Base-by-base conservation (phyloP, 805 yeast species). In the Clavispora asparagi region DNA sequence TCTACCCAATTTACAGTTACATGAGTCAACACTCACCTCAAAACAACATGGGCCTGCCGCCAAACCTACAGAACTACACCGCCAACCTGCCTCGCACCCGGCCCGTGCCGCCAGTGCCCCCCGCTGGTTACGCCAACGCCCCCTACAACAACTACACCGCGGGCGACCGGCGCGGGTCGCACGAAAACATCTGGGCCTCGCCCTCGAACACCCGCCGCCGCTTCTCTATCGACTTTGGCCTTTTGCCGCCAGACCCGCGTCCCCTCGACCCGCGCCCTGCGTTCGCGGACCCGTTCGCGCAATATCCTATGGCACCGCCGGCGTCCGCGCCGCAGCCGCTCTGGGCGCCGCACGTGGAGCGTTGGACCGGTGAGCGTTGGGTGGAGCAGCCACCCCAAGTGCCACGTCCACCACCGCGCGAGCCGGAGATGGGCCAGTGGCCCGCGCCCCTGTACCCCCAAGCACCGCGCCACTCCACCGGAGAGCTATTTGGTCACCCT, bases 151-250 rank as follows among this genome's bases (percentile, higher is more conserved):
- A 36, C 26, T 33, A 37, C 30, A 29, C 40, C 23, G 14, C 43
- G 7, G 39, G 11, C 27, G 28, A 26, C 7, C 41, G 52, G 40
- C 31, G 44, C 30, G 43, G 43, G 26, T 44, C 42, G 27, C 25
- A 39, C 26, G 40, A 44, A 28, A 51, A 45, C 39, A 47, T 50
- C 45, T 46, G 50, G 39, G 48, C 52, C n/a, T 36, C 49, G 8
- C 33, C 33, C 23, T 26, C 37, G 19, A 13, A 39, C 7, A 42
- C 39, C 6, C 49, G 40, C 23, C 45, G 44, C 25, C 47, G 46
- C 25, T 41, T 45, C 17, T 40, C 52, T 25, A 27, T 51, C 17
- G 54, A 51, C 33, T 26, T 45, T 42, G 41, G 32, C 33, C 30
- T 28, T 10, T 36, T 40, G 17, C 35, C 43, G 30, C 41, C 42